Evolutionary conservation across 306 rosid species (phyloP), one percentile per base, ranked within the genome.

Genomic region (barrel medic (Medicago truncatula)): DNA sequence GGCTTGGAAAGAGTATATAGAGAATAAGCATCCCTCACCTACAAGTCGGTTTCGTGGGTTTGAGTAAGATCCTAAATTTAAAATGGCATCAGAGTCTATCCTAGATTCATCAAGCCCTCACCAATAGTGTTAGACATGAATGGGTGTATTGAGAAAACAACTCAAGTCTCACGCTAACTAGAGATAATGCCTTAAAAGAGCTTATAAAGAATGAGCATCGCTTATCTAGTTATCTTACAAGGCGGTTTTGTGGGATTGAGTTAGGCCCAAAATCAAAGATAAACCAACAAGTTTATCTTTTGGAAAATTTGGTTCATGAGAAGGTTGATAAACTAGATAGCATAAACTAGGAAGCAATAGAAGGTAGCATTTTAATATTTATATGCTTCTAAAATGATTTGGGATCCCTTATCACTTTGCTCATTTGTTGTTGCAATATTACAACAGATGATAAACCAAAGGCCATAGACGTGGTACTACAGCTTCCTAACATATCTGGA

Each of bases 371-470:
- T 13, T 13, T 23, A 15, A 20, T 40, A 66, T 41, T 66, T 66
- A 43, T 66, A 66, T 25, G 40, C 7, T 62, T 65, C 43, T 16
- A 61, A 25, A 43, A 70, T 18, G 61, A 69, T 44, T 14, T 59
- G 47, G 9, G 40, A 56, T 83, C 81, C 92, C 90, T 85, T 85
- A 56, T 62, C 64, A 34, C 38, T 34, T 34, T 34, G 38, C 38
- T 34, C 81, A 77, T 67, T 83, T 54, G 68, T 56, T 54, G 71
- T 64, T 75, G 71, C 40, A 66, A 75, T 76, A 80, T 54, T 82
- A 74, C 81, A 77, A 82, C 61, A 62, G 78, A 72, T 74, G 78
- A 72, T 74, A 74, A 67, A 77, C 41, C 70, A 83, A 76, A 60
- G 61, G 73, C 68, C 39, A 40, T 76, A 39, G 84, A 61, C 67